A percentile compares a stretch with the other conserved stretches of the same genome.
Evolutionary conservation across 305 asterid species (phyloP).

Genomic region (Fraxinus paxiana): DNA sequence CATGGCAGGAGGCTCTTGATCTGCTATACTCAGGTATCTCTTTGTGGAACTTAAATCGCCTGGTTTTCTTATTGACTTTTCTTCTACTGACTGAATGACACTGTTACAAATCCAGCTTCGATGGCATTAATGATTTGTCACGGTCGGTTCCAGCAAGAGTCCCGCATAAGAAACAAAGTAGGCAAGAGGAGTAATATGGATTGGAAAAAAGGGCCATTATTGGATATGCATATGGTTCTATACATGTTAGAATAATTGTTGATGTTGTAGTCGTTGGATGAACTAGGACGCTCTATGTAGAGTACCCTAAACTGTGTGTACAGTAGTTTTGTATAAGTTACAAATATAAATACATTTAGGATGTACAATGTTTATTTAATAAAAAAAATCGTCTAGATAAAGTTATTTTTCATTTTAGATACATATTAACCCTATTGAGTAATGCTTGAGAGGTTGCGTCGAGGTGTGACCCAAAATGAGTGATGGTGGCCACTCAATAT

Average conservation of each 20-base stretch:
- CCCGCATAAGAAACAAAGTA: neutral
- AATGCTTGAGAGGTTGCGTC: neutral
- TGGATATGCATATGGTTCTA: neutral
- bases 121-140: neutral
- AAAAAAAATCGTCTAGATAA: neutral
- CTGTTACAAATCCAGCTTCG: neutral
- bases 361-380: slow-evolving; percentile 1
- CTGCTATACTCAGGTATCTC: neutral
- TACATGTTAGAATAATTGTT: slow-evolving; percentile 3
- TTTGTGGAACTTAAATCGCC: neutral
- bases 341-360: slow-evolving; percentile 10
- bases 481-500: neutral
- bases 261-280: slow-evolving; percentile 17
- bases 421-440: neutral
- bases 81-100: neutral
- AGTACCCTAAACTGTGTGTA: slow-evolving; percentile 18
- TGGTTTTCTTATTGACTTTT: neutral
- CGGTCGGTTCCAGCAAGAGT: neutral
- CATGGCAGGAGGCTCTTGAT: slow-evolving; percentile 37
- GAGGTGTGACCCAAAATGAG: neutral
- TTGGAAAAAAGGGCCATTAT: neutral
- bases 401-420: neutral
- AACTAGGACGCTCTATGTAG: neutral
- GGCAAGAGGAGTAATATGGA: neutral
- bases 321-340: slow-evolving; percentile 11